Evolutionary conservation across 805 yeast species (phyloP).

Genomic region (Saturnispora hagleri): DNA sequence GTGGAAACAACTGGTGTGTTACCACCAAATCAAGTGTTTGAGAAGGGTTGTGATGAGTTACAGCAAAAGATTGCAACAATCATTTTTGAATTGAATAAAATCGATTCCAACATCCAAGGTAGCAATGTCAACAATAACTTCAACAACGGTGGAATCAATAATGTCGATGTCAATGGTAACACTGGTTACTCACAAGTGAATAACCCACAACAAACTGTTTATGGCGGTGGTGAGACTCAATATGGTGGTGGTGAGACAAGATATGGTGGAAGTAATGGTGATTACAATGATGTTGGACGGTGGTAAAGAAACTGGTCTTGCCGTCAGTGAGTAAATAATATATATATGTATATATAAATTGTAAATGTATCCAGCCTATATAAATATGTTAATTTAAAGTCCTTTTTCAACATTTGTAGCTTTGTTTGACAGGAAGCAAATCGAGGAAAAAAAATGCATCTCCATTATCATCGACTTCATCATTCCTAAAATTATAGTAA

Average conservation of each 20-base stretch:
- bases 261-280: constrained; percentile 14
- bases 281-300: constrained; percentile 25
- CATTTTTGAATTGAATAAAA: constrained; percentile 54
- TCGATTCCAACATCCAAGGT: constrained; percentile 28
- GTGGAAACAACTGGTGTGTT: constrained; percentile 90
- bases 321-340: not conserved
- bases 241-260: constrained; percentile 11
- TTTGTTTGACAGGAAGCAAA: not conserved
- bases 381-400: not conserved
- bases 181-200: not conserved
- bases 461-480: not conserved
- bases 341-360: not conserved
- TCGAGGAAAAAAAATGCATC: not conserved
- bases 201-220: constrained; percentile 8
- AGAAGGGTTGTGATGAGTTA: constrained; percentile 73
- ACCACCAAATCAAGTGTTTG: constrained; percentile 81
- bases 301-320: constrained; percentile 16
- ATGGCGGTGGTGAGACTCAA: constrained; percentile 11
- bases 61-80: constrained; percentile 89
- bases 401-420: not conserved
- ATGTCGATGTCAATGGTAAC: not conserved
- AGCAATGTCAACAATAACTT: constrained; percentile 23
- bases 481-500: too few species aligned
- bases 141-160: not conserved
- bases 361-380: not conserved